phyloP scores from a whole-genome alignment of 2,329 filamentous ascomycete genomes.

The Volutella citrinella region DNA sequence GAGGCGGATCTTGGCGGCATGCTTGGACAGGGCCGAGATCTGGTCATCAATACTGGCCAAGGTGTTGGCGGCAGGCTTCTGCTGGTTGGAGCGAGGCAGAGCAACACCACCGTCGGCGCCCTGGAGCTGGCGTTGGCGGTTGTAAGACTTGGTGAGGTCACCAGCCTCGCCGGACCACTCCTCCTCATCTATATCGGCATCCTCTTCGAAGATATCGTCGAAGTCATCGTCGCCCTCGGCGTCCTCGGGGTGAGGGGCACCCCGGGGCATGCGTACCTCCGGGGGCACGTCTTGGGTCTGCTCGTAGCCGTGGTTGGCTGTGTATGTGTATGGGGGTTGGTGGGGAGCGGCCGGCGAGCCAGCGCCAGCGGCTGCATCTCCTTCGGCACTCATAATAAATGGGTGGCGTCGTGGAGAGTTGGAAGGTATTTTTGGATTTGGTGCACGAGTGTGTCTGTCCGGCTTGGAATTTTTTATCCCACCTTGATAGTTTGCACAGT shows the following conservation, averaged over 20 bases:
- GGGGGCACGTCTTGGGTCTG: conserved; percentile 33
- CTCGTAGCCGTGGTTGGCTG: conserved; percentile 42
- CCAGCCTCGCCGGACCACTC: conserved; percentile 57
- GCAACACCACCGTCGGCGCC: conserved; percentile 41
- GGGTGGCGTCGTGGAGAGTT: background rate
- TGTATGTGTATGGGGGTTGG: conserved; percentile 43
- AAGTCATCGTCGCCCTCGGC: conserved; percentile 22
- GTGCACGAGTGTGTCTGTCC: too few relatives aligned
- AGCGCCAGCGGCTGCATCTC: conserved; percentile 12
- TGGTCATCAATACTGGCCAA: conserved; percentile 81
- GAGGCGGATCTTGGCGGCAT: conserved; percentile 82
- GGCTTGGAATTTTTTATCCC: conserved; percentile 6
- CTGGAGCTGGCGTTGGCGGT: conserved; percentile 72
- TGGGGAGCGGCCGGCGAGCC: conserved; percentile 40
- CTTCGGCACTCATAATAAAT: conserved; percentile 17
- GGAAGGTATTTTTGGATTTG: conserved; percentile 4
- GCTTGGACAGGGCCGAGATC: conserved; percentile 76
- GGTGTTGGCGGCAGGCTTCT: conserved; percentile 78
- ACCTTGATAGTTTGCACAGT: conserved; percentile 11
- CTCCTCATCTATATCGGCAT: conserved; percentile 62
- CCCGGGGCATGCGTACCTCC: conserved; percentile 28
- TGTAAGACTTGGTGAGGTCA: conserved; percentile 84
- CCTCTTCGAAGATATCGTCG: conserved; percentile 34
- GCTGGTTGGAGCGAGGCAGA: conserved; percentile 70
- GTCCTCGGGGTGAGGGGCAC: conserved; percentile 18